Conservation (phyloP, 2,329 filamentous ascomycete genomes). For the Pseudogymnoascus sp. region DNA sequence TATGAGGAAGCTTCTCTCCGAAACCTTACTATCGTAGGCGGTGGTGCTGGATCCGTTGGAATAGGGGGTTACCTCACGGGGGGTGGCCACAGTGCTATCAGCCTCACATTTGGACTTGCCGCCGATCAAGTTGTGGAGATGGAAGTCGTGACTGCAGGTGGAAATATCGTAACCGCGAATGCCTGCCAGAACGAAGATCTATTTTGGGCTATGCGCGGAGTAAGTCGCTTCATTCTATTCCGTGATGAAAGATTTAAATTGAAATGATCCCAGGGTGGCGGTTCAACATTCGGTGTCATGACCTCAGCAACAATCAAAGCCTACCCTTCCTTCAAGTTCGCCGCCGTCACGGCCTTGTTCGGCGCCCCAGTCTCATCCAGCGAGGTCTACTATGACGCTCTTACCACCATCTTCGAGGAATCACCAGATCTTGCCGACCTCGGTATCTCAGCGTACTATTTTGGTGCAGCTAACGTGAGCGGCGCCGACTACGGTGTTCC, state of each 20-base stretch:
- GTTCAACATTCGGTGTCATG: conserved; percentile 52
- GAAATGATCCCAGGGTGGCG: conserved; percentile 40
- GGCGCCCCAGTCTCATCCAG: conserved; percentile 27
- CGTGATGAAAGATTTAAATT: background rate
- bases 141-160: conserved; percentile 45
- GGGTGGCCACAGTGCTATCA: conserved; percentile 49
- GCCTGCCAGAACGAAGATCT: conserved; percentile 46
- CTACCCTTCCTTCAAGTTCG: conserved; percentile 32
- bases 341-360: conserved; percentile 25
- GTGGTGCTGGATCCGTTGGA: conserved; percentile 46
- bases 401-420: conserved; percentile 38
- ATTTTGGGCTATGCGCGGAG: conserved; percentile 55
- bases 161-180: conserved; percentile 42
- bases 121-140: conserved; percentile 53
- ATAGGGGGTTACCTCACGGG: conserved; percentile 53
- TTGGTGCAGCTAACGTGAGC: conserved; percentile 34
- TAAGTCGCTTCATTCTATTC: conserved; percentile 28
- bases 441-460: conserved; percentile 43
- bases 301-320: conserved; percentile 48
- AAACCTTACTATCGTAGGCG: conserved; percentile 45
- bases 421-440: conserved; percentile 41
- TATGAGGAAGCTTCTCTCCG: conserved; percentile 37
- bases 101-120: conserved; percentile 47
- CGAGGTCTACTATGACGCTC: conserved; percentile 37
- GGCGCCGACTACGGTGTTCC: conserved; percentile 26